Evolutionary conservation across 2,329 filamentous ascomycete species (phyloP), one percentile per base, ranked within the genome.

Genomic region (Acrodontium crateriforme): DNA sequence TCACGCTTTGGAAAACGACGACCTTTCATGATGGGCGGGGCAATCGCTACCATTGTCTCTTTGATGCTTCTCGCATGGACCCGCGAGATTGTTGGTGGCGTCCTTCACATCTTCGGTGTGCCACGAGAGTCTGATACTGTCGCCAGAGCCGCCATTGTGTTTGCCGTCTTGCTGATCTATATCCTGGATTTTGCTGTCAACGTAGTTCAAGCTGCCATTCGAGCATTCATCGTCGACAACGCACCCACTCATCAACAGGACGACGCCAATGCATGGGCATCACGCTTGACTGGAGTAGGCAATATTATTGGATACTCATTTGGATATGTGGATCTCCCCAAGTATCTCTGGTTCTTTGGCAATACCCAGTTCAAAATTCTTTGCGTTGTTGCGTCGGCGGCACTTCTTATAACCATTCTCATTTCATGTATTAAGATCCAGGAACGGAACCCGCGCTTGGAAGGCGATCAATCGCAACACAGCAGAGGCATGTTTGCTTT

Each of bases 151-250:
- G 70, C 79, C 25, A 87, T 93, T 40, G 60, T 82, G 17, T 67
- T 82, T 32, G 87, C 87, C 6, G 83, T 93, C 5, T 50, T 84
- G 16, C 78, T 84, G 59, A 79, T 95, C 44, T 95, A 92, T 55
- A 65, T 89, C 27, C 67, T 95, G 27, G 87, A 95, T 53, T 89
- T 95, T 53, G 74, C 85, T 45, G 89, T 95, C 60, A 95, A 95
- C 56, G 89, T 85, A 31, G 77, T 95, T 18, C 87, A 95, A 67
- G 87, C 89, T 26, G 80, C 75, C 4, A 80, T 94, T 46, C 71
- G 85, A 39, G 83, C 85, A 14, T 92, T 91, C 50, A 92, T 95
- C 30, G 80, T 94, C 14, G 87, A 95, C 49, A 87, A 84, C 46
- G 80, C 82, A 1, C 89, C 89, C 0, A 72, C 81, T 2, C 85